These are phyloP conservation scores for Salvia miltiorrhiza DNA, from an alignment of 257 asterid genomes.

Conservation along the genomic window DNA sequence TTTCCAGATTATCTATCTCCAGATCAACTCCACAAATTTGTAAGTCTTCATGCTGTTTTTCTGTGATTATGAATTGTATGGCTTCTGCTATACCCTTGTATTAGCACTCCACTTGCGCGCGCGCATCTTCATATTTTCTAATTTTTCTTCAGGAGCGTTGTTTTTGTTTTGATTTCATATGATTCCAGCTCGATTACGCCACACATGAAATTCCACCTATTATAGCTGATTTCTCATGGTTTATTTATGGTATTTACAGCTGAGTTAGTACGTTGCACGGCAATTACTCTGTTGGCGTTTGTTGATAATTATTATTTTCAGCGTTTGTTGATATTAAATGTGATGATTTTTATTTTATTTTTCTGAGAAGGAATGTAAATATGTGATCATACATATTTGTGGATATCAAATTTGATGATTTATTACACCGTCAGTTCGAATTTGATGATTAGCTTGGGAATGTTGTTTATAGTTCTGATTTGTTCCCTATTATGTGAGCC, in stretches of 20 bases:
- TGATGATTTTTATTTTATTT: too few species aligned
- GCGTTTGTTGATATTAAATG: background rate
- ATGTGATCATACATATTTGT: too few species aligned
- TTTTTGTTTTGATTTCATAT: background rate
- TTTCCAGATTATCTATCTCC: background rate
- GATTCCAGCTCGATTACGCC: background rate
- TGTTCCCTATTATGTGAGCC: background rate
- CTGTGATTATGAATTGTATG: background rate
- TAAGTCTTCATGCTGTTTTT: background rate
- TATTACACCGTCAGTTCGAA: background rate
- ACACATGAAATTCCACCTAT: background rate
- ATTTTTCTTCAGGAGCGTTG: background rate
- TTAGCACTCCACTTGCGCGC: too few species aligned
- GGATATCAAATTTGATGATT: background rate
- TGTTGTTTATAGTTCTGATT: background rate
- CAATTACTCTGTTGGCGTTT: background rate
- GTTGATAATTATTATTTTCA: constrained; percentile 8
- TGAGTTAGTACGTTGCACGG: background rate
- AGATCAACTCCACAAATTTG: background rate
- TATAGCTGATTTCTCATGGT: background rate
- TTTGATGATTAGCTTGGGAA: background rate
- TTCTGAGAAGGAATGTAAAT: too few species aligned
- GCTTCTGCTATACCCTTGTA: background rate
- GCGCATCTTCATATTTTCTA: background rate
- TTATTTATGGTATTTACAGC: background rate